Evolutionary conservation across 192 early-diverging fungal species (phyloP).

Genomic region (Coemansia sp.): DNA sequence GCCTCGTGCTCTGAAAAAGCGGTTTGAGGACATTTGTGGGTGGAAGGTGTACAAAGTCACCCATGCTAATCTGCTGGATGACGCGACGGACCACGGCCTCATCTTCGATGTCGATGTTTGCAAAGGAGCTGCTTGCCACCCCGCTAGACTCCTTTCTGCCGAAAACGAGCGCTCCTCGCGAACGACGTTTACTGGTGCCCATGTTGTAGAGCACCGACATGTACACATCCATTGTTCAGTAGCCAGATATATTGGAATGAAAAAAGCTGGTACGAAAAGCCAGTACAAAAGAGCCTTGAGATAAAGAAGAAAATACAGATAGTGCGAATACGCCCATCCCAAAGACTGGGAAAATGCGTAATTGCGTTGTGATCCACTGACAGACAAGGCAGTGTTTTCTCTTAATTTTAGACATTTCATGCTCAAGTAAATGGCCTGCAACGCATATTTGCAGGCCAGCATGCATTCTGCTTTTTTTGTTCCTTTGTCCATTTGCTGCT

Average conservation of each 20-base stretch:
- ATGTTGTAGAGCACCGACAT: constrained; percentile 30
- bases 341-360: too few relatives aligned
- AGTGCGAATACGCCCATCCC: background rate
- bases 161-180: constrained; percentile 11
- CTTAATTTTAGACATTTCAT: background rate
- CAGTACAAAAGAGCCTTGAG: background rate
- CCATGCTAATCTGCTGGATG: constrained; percentile 23
- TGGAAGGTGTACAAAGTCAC: constrained; percentile 42
- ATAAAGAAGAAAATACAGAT: background rate
- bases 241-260: background rate
- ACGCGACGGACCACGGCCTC: constrained; percentile 17
- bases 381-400: background rate
- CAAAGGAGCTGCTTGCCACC: background rate
- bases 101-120: constrained; percentile 10
- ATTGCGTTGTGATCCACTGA: too few relatives aligned
- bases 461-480: background rate
- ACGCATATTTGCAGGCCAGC: background rate
- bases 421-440: background rate
- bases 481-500: background rate
- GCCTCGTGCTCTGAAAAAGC: constrained; percentile 19
- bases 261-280: background rate
- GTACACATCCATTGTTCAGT: constrained; percentile 21
- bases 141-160: constrained; percentile 2
- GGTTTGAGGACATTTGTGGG: constrained; percentile 22
- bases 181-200: background rate